These are phyloP conservation scores for Boechera divaricarpa DNA, from an alignment of 345 rosid species.

Conservation along the genomic window DNA sequence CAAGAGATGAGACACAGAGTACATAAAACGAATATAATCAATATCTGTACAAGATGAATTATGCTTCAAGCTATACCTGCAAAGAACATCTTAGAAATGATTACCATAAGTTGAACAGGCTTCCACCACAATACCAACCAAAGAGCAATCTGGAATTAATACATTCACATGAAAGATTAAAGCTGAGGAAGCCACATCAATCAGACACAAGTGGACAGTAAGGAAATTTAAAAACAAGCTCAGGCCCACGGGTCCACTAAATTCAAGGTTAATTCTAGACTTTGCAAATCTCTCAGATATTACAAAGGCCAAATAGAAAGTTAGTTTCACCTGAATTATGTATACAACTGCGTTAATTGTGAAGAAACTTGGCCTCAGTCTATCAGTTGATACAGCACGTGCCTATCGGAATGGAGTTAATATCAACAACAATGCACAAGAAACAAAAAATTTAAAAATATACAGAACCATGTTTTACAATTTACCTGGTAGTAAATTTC, in stretches of 20 bases:
- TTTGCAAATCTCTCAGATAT: not conserved
- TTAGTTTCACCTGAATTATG: conserved; percentile 71
- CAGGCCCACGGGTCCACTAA: conserved; percentile 11
- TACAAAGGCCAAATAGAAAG: conserved; percentile 13
- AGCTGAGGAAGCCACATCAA: not conserved
- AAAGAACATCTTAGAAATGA: conserved; percentile 86
- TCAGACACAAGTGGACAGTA: not conserved
- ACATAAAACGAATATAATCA: not conserved
- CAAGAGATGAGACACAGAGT: conserved; percentile 9
- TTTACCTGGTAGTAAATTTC: conserved; percentile 84
- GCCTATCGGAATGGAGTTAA: conserved; percentile 57
- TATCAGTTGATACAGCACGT: conserved; percentile 84
- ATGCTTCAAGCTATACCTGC: conserved; percentile 57
- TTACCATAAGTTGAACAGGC: conserved; percentile 54
- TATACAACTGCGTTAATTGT: conserved; percentile 75
- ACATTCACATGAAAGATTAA: conserved; percentile 29
- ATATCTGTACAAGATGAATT: not conserved
- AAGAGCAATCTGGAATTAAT: conserved; percentile 63
- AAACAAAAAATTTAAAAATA: not conserved
- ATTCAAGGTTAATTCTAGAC: not conserved
- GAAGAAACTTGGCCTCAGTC: conserved; percentile 83
- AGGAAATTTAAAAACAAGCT: conserved; percentile 5
- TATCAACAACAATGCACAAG: not conserved
- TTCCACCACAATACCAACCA: conserved; percentile 89
- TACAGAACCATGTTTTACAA: not conserved